Percentiles rank a stretch among this genome's conserved stretches.
Evolutionary conservation across 345 rosid genomes (phyloP).

Genomic region (Raphanus sativus): DNA sequence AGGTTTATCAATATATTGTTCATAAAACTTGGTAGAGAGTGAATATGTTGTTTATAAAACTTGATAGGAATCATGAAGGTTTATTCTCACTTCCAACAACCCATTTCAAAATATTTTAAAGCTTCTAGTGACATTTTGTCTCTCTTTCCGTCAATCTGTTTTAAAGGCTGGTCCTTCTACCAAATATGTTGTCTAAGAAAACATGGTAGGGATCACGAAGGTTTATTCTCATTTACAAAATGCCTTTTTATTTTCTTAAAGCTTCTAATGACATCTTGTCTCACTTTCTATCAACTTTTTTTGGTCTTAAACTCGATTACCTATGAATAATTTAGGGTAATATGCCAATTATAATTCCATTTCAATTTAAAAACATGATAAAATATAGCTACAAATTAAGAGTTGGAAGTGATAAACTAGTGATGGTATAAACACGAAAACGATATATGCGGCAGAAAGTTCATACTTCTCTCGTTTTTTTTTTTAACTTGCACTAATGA

Average conservation of each 20-base stretch:
- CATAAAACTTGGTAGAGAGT: slow-evolving; percentile 10
- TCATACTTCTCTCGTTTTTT: slow-evolving; percentile 9
- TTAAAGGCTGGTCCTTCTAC: slow-evolving; percentile 10
- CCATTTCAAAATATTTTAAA: slow-evolving; percentile 8
- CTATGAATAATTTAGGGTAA: slow-evolving; percentile 19
- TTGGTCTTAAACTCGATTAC: slow-evolving; percentile 15
- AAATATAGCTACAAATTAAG: not conserved
- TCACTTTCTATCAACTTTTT: slow-evolving; percentile 29
- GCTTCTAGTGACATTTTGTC: slow-evolving; percentile 20
- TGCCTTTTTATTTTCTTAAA: slow-evolving; percentile 26
- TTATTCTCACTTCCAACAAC: slow-evolving; percentile 24
- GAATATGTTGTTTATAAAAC: not conserved
- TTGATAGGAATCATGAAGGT: slow-evolving; percentile 29
- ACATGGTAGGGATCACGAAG: slow-evolving; percentile 30
- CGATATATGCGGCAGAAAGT: too few relatives aligned
- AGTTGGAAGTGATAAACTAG: too few relatives aligned
- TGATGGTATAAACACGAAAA: too few relatives aligned
- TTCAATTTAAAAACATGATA: not conserved
- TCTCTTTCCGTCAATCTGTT: slow-evolving; percentile 9
- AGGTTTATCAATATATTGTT: not conserved
- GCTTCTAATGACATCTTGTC: slow-evolving; percentile 25
- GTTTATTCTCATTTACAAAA: slow-evolving; percentile 25
- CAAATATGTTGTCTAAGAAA: not conserved
- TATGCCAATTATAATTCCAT: slow-evolving; percentile 17
- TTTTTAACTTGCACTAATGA: not conserved